These are phyloP conservation scores for Cajanus cajan DNA, from an alignment of 306 rosid species.

Conservation along the genomic window DNA sequence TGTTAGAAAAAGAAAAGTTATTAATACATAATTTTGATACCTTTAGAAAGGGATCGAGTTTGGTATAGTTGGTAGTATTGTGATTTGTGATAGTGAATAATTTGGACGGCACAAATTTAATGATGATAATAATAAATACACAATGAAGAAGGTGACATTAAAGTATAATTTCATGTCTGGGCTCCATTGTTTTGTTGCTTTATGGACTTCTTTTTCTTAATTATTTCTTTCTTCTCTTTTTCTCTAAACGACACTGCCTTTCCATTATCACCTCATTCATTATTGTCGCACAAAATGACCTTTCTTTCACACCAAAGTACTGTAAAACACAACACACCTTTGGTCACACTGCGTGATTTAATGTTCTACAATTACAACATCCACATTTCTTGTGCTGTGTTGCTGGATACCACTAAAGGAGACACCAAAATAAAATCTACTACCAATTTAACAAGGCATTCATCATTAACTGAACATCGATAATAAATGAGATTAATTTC, in stretches of 20 bases:
- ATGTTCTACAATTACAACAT: not conserved
- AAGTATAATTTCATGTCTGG: not conserved
- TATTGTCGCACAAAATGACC: not conserved
- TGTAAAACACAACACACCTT: not conserved
- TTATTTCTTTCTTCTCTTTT: not conserved
- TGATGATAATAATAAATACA: not conserved
- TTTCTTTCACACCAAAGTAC: not conserved
- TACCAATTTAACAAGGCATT: not conserved
- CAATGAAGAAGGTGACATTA: not conserved
- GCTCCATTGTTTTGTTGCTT: not conserved
- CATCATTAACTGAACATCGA: too few species aligned
- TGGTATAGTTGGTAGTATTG: not conserved
- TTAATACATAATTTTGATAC: not conserved
- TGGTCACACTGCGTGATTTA: not conserved
- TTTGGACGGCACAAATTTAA: not conserved
- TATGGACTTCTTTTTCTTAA: not conserved
- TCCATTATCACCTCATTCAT: not conserved
- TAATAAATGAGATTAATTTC: too few species aligned
- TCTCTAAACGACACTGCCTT: not conserved
- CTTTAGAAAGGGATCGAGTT: not conserved
- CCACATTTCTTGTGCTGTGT: not conserved
- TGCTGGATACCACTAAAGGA: slow-evolving; percentile 11
- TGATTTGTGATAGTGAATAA: not conserved
- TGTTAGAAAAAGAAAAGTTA: not conserved
- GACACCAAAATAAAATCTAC: not conserved